phyloP scores from a whole-genome alignment of 1,284 basidiomycete species.

The Moniliella sp. region DNA sequence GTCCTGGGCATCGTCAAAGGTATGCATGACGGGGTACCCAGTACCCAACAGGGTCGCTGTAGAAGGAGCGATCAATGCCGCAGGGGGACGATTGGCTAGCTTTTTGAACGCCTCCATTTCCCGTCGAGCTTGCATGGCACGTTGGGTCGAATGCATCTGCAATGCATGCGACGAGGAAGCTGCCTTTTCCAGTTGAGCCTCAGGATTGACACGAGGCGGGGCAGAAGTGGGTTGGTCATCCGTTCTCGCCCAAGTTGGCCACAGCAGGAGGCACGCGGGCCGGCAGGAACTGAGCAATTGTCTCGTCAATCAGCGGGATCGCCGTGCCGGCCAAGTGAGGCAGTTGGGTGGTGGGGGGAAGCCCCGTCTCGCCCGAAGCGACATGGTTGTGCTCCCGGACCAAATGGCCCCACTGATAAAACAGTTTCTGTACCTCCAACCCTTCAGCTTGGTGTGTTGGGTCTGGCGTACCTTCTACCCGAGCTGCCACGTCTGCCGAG shows the following conservation, averaged over 20 bases:
- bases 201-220: no score
- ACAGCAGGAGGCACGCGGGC: conserved; percentile 1
- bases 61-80: conserved; percentile 8
- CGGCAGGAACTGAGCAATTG: conserved; percentile 10
- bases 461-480: no score
- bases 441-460: no score
- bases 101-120: conserved; percentile 3
- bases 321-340: conserved; percentile 25
- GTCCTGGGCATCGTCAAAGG: conserved; percentile 13
- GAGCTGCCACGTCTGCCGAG: neutral
- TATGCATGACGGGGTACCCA: conserved; percentile 22
- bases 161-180: no score
- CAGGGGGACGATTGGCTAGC: no score
- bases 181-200: no score
- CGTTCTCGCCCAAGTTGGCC: no score
- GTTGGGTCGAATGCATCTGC: conserved; percentile 2
- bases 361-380: neutral
- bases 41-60: conserved; percentile 18
- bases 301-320: conserved; percentile 15
- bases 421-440: neutral
- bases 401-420: neutral
- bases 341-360: conserved; percentile 20
- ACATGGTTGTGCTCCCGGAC: neutral
- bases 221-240: no score
- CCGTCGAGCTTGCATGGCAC: conserved; percentile 3